These are phyloP conservation scores for Penstemon davidsonii DNA, from an alignment of 257 asterid genomes.

Conservation along the genomic window DNA sequence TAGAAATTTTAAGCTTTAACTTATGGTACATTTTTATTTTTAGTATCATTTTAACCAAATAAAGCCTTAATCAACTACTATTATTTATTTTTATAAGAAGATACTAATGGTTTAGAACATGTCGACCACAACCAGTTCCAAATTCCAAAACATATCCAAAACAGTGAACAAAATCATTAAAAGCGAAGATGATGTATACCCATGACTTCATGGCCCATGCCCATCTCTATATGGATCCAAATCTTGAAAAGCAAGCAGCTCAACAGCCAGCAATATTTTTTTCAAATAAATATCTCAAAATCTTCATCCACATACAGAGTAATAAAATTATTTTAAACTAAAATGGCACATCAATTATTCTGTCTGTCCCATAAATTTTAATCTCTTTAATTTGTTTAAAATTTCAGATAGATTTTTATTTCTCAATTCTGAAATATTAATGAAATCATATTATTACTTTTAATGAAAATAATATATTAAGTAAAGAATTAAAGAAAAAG, in stretches of 20 bases:
- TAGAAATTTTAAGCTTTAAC: no score
- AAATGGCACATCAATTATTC: no score
- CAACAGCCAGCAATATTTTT: conserved; percentile 1
- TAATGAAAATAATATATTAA: no score
- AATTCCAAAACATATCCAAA: conserved; percentile 24
- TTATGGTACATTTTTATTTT: neutral
- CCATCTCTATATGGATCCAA: conserved; percentile 20
- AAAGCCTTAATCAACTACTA: neutral
- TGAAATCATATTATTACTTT: no score
- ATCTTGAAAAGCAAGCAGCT: conserved; percentile 2
- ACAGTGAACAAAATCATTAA: conserved; percentile 6
- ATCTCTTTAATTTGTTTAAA: no score
- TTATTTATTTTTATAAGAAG: neutral
- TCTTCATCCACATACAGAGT: conserved; percentile 9
- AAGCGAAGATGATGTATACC: conserved; percentile 11
- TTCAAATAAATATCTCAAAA: conserved; percentile 24
- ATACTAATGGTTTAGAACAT: neutral
- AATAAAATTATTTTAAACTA: no score
- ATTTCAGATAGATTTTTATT: no score
- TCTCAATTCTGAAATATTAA: no score
- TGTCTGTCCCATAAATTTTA: no score
- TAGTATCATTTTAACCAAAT: neutral
- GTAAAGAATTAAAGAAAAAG: no score
- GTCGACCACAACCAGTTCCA: conserved; percentile 8
- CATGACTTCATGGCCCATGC: conserved; percentile 24